Percentiles rank a stretch among this genome's conserved stretches.
These are phyloP conservation scores for Lonicera japonica DNA, from an alignment of 129 eudicot genomes.

Conservation along the genomic window DNA sequence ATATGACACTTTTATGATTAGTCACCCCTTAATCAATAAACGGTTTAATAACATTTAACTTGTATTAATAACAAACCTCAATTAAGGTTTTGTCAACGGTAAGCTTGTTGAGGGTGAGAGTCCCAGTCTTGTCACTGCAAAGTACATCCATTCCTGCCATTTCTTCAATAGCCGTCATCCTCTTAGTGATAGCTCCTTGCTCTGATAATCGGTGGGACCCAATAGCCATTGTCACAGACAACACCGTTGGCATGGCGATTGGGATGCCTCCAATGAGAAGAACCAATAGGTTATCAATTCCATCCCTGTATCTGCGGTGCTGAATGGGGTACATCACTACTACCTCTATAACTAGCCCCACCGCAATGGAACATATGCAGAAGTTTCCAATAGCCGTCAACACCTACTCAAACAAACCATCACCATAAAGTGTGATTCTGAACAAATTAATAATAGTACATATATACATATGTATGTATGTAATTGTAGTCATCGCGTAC, in stretches of 20 bases:
- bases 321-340: slow-evolving; percentile 89
- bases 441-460: background rate
- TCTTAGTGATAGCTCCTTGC: slow-evolving; percentile 87
- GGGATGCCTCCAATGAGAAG: slow-evolving; percentile 87
- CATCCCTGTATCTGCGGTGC: slow-evolving; percentile 63
- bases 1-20: background rate
- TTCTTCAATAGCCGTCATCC: slow-evolving; percentile 93
- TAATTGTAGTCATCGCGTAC: too few relatives aligned
- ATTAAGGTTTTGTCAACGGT: slow-evolving; percentile 61
- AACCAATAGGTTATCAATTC: slow-evolving; percentile 71
- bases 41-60: background rate
- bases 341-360: slow-evolving; percentile 57
- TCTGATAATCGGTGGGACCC: slow-evolving; percentile 75
- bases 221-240: slow-evolving; percentile 86
- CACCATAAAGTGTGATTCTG: background rate
- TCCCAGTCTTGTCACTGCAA: slow-evolving; percentile 89
- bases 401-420: slow-evolving; percentile 38
- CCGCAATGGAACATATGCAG: slow-evolving; percentile 69
- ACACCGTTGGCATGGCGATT: slow-evolving; percentile 86
- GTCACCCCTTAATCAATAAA: background rate
- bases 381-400: slow-evolving; percentile 65
- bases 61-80: slow-evolving; percentile 39
- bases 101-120: slow-evolving; percentile 79
- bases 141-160: slow-evolving; percentile 95
- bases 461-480: too few relatives aligned